Conservation (phyloP, 225 moss, liverwort and hornwort genomes). For the Physcomitrium patens region DNA sequence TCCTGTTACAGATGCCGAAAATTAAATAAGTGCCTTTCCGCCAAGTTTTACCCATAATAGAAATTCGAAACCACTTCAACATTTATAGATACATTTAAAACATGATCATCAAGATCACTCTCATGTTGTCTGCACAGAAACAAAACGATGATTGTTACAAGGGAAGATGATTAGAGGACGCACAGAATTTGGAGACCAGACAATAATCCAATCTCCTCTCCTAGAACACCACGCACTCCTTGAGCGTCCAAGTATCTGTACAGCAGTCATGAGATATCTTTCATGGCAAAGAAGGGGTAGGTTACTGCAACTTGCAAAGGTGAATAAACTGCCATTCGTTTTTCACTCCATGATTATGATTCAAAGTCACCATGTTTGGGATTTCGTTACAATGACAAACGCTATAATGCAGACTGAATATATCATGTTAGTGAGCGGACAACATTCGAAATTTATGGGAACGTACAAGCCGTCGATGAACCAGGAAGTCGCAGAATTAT, state of each 20-base stretch:
- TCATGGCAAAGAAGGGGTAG: not conserved
- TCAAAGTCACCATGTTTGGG: not conserved
- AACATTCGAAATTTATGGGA: no score
- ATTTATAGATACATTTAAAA: no score
- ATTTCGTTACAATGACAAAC: not conserved
- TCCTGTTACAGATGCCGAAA: slow-evolving; percentile 43
- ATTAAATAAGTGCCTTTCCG: no score
- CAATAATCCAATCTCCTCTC: slow-evolving; percentile 47
- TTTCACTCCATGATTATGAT: not conserved
- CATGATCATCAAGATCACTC: no score
- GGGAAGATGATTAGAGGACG: slow-evolving; percentile 22
- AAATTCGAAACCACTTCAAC: no score
- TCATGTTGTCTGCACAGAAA: not conserved
- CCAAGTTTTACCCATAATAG: no score
- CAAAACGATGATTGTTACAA: not conserved
- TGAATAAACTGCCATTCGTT: not conserved
- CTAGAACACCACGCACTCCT: slow-evolving; percentile 57
- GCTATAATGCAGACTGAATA: not conserved
- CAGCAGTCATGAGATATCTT: not conserved
- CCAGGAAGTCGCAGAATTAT: slow-evolving; percentile 40
- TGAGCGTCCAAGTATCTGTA: slow-evolving; percentile 53
- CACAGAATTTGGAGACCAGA: slow-evolving; percentile 58
- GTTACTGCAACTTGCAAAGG: not conserved
- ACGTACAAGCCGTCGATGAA: slow-evolving; percentile 65
- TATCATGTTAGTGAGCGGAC: no score